Percentiles rank a stretch among this genome's conserved stretches.
These are phyloP conservation scores for Zygosaccharomyces pseudorouxii DNA, from an alignment of 805 yeast genomes.

Conservation along the genomic window DNA sequence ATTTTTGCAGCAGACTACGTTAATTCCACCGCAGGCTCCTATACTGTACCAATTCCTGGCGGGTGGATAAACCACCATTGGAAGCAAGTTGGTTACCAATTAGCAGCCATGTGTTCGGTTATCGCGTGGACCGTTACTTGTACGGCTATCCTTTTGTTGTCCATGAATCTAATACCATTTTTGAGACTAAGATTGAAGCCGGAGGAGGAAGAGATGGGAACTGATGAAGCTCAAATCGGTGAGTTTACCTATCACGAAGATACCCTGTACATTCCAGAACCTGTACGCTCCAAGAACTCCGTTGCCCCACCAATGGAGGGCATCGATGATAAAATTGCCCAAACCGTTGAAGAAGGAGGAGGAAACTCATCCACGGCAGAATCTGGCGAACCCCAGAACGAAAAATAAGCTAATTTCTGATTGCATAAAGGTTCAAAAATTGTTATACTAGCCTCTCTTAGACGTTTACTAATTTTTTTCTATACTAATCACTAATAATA, in stretches of 20 bases:
- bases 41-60: constrained; percentile 55
- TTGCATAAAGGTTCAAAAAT: background rate
- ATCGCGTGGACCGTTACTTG: constrained; percentile 72
- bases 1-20: constrained; percentile 89
- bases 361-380: constrained; percentile 7
- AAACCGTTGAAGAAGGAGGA: constrained; percentile 5
- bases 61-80: constrained; percentile 88
- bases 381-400: background rate
- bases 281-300: constrained; percentile 56
- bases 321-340: constrained; percentile 36
- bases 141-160: constrained; percentile 61
- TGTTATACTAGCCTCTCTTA: background rate
- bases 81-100: constrained; percentile 80
- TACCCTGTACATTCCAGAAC: constrained; percentile 67
- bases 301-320: constrained; percentile 24
- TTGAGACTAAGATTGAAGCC: constrained; percentile 75
- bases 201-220: constrained; percentile 84
- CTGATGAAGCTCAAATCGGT: constrained; percentile 87
- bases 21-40: constrained; percentile 71
- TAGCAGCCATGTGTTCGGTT: constrained; percentile 69
- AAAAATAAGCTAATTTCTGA: background rate
- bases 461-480: background rate
- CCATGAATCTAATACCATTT: constrained; percentile 73
- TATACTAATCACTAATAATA: background rate
- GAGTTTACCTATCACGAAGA: constrained; percentile 74